phyloP scores from a whole-genome alignment of 257 asterid species.

The Solanum corneliomulleri region DNA sequence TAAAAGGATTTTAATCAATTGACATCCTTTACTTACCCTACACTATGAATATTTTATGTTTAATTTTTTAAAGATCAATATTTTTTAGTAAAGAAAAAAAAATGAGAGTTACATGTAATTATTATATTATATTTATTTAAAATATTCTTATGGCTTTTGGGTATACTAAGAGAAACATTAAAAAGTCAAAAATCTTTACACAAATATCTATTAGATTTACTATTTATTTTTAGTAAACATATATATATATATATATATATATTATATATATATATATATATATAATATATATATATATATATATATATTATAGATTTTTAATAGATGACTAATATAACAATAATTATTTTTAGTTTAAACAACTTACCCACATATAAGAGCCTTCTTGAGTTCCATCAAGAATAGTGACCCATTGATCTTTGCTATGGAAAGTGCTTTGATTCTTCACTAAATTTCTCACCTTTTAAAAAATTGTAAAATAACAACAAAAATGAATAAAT shows the following conservation, averaged over 20 bases:
- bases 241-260: no score
- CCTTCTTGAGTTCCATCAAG: constrained; percentile 84
- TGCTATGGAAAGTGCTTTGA: constrained; percentile 48
- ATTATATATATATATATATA: no score
- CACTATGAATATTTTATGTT: neutral
- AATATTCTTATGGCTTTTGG: neutral
- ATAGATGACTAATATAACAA: no score
- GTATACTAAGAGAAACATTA: neutral
- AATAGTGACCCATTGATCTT: constrained; percentile 57
- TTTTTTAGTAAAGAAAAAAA: neutral
- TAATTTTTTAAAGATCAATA: neutral
- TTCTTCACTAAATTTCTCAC: constrained; percentile 62
- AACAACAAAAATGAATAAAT: neutral
- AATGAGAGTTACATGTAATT: neutral
- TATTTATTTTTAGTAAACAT: no score
- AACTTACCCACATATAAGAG: constrained; percentile 73
- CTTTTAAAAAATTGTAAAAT: constrained; percentile 16
- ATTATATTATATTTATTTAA: no score
- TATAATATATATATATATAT: no score
- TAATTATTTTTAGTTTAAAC: neutral
- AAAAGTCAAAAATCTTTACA: neutral
- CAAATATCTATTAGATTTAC: no score
- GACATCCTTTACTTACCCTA: neutral
- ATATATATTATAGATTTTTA: no score
- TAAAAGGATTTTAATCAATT: neutral